Evolutionary conservation across 257 asterid genomes (phyloP).

Genomic region (Solanum sitiens): DNA sequence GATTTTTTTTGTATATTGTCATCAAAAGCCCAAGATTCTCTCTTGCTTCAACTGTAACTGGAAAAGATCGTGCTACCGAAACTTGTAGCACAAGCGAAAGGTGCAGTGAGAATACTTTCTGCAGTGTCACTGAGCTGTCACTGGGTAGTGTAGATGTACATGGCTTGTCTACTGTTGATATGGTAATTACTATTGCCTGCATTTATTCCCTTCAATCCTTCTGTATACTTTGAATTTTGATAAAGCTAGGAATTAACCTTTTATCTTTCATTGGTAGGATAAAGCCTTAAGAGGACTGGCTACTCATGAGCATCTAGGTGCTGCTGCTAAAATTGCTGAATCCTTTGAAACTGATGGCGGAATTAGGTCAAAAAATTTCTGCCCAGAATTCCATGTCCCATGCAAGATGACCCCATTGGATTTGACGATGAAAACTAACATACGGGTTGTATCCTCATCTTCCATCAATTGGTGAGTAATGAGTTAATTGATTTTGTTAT

Average conservation of each 20-base stretch:
- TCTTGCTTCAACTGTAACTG: constrained; percentile 28
- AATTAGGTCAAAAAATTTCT: constrained; percentile 16
- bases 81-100: constrained; percentile 21
- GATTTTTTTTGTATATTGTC: not conserved
- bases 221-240: constrained; percentile 5
- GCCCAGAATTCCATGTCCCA: constrained; percentile 44
- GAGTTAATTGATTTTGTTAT: not conserved
- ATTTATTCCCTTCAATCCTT: not conserved
- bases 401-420: constrained; percentile 68
- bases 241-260: not conserved
- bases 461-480: constrained; percentile 73
- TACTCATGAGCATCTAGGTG: constrained; percentile 37
- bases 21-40: constrained; percentile 23
- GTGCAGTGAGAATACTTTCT: constrained; percentile 35
- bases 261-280: constrained; percentile 34
- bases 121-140: constrained; percentile 29
- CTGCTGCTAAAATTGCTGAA: constrained; percentile 28
- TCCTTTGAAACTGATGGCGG: constrained; percentile 21
- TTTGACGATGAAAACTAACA: constrained; percentile 68
- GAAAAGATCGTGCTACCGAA: constrained; percentile 19
- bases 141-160: constrained; percentile 35
- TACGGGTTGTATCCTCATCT: constrained; percentile 58
- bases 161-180: constrained; percentile 46
- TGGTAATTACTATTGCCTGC: constrained; percentile 38
- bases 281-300: constrained; percentile 75